Conservation (phyloP, 192 early-diverging fungal genomes). For the Podila minutissima region DNA sequence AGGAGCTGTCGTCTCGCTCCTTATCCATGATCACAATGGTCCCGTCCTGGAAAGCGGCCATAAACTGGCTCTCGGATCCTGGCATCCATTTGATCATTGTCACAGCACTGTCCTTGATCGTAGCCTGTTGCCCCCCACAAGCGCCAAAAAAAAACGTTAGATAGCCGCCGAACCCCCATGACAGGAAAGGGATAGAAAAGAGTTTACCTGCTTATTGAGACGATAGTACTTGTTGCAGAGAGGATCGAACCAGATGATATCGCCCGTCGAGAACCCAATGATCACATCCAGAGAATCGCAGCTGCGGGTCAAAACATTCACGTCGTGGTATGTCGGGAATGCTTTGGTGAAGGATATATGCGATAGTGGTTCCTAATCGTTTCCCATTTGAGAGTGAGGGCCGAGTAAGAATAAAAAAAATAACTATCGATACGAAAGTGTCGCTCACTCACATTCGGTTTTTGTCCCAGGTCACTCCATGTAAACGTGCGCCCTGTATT, state of each 20-base stretch:
- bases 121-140: neutral
- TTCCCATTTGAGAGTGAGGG: neutral
- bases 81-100: conserved; percentile 93
- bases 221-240: conserved; percentile 86
- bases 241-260: conserved; percentile 87
- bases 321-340: conserved; percentile 86
- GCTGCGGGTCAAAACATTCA: conserved; percentile 80
- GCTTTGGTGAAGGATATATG: conserved; percentile 79
- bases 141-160: too few relatives aligned
- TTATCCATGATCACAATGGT: conserved; percentile 87
- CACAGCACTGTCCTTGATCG: conserved; percentile 70
- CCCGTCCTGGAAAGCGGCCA: conserved; percentile 88
- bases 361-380: conserved; percentile 79
- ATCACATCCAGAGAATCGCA: conserved; percentile 82
- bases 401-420: too few relatives aligned
- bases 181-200: too few relatives aligned
- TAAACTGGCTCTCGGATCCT: conserved; percentile 83
- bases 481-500: conserved; percentile 77
- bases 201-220: conserved; percentile 79
- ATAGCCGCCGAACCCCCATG: too few relatives aligned
- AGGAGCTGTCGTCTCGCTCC: conserved; percentile 82
- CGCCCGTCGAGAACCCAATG: conserved; percentile 84
- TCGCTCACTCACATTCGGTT: conserved; percentile 62
- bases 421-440: too few relatives aligned
- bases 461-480: conserved; percentile 73